Evolutionary conservation across 2,329 filamentous ascomycete species (phyloP).

Genomic region (Colletotrichum lindemuthianum): DNA sequence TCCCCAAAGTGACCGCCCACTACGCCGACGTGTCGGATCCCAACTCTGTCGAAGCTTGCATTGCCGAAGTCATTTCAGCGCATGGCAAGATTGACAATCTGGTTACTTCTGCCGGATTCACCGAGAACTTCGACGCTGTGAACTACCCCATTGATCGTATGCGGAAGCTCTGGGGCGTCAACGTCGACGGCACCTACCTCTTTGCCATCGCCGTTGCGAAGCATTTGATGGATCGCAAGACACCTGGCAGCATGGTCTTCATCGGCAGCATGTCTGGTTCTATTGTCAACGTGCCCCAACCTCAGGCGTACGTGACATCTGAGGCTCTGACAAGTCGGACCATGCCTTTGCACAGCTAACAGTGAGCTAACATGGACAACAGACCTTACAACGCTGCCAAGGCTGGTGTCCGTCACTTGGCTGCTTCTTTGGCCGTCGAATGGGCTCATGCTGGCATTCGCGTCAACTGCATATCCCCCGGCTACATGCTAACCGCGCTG

Average conservation of each 20-base stretch:
- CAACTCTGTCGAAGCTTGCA: constrained; percentile 78
- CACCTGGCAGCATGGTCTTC: constrained; percentile 87
- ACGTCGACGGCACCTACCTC: constrained; percentile 91
- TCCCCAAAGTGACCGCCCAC: constrained; percentile 89
- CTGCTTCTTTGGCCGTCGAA: constrained; percentile 88
- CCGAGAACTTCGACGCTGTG: constrained; percentile 93
- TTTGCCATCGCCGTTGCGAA: constrained; percentile 87
- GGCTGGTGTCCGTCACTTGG: constrained; percentile 89
- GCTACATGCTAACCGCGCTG: constrained; percentile 96
- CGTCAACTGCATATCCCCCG: constrained; percentile 94
- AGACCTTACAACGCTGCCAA: constrained; percentile 92
- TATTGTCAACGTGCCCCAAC: constrained; percentile 95
- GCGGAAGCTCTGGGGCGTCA: constrained; percentile 93
- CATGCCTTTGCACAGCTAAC: background rate
- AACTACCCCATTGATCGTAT: constrained; percentile 91
- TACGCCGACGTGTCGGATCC: constrained; percentile 87
- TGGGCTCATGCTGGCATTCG: constrained; percentile 90
- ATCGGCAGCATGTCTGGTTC: constrained; percentile 95
- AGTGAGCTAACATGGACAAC: constrained; percentile 4
- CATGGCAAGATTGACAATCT: constrained; percentile 91
- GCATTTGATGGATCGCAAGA: constrained; percentile 85
- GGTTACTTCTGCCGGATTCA: constrained; percentile 96
- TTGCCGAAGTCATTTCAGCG: constrained; percentile 73
- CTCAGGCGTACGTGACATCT: constrained; percentile 70
- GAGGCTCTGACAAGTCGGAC: background rate